Base-by-base conservation (phyloP, 2,329 filamentous ascomycete genomes). In the Pleoardoris graminearum region DNA sequence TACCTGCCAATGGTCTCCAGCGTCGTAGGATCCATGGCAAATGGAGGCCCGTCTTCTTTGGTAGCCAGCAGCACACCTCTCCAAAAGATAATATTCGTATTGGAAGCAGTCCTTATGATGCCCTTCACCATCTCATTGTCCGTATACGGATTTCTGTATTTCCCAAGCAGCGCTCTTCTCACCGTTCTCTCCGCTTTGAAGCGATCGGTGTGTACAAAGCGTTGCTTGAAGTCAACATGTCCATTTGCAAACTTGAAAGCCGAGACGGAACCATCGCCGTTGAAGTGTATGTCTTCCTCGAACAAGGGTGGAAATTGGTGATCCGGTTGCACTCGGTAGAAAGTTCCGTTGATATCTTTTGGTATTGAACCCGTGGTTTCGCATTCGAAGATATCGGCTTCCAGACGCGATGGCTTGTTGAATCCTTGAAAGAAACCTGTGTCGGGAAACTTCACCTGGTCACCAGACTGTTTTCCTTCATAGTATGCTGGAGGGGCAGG, bases 71-170 rank as follows among this genome's bases (percentile, higher is more conserved):
- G 60, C 41, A 80, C 76, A 0, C 82, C 82, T 7, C 80, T 72
- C 78, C 81, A 85, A 60, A 80, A 83, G 1, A 81, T 72, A n/a
- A 85, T 71, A 51, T 86, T 85, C 1, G 83, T 85, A 57, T 86
- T 85, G 3, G 79, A 77, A 0, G 81, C 81, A 0, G 81, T 84
- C 19, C 82, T 72, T 35, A 85, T 80, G 4, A 83, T 77, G 1
- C 80, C 80, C 44, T 77, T 77, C 5, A 84, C 81, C 54, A 76
- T 77, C 65, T 82, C 80, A 45, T 79, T 79, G 61, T 83, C 80
- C 7, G 81, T 84, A 55, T 76, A 83, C 0, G 80, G 80, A 60
- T 85, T 85, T 16, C 82, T 73, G 56, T 85, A 85, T 36, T 77
- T 73, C 0, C 82, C 82, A 47, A 85, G 82, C 12, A 85, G 63